Base-by-base conservation (phyloP, 192 early-diverging fungal species). In the Chytriomyces sp. region DNA sequence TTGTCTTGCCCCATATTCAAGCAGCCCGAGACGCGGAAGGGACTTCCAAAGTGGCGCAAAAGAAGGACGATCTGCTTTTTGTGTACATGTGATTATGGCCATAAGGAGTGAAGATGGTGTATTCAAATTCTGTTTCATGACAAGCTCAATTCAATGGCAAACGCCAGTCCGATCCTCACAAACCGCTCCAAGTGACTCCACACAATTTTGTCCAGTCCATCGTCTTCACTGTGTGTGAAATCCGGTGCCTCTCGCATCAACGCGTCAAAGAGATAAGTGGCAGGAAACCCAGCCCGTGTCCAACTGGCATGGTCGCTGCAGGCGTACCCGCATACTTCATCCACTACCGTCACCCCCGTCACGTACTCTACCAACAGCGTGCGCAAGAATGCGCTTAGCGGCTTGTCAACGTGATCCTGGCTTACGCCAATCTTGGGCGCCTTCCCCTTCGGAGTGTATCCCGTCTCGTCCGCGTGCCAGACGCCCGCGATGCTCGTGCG, bases 271-370 rank as follows among this genome's bases (percentile, higher is more conserved):
- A 89, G 81, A 73, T 94, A 91, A n/a, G 90, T 88, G 28, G 93
- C 90, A 22, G 90, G 87, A 80, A 84, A 95, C 0, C 93, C 94
- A 25, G 87, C 84, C 64, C 89, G 86, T 59, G 79, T 81, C 93
- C 93, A 98, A 33, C 91, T 93, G 7, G 90, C 91, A 75, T 98
- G 95, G 77, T 97, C 95, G 65, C 90, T 90, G 77, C 90, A 93
- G 41, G 80, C 77, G 52, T 93, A 96, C 26, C 95, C 95, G 76
- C 94, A 96, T 39, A 80, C 80, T 19, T 89, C 89, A 65, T 90
- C 83, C 19, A 66, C 78, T 0, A 81, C 82, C 39, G 85, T 80
- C 26, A 94, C 81, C n/a, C 70, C 61, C 44, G 86, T 86, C 36
- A 41, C 56, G 73, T 97, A 97, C 17, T 63, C 66, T 0, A 68